Evolutionary conservation across 768 basidiomycete species (phyloP).

Genomic region (Hydnum rufescens): DNA sequence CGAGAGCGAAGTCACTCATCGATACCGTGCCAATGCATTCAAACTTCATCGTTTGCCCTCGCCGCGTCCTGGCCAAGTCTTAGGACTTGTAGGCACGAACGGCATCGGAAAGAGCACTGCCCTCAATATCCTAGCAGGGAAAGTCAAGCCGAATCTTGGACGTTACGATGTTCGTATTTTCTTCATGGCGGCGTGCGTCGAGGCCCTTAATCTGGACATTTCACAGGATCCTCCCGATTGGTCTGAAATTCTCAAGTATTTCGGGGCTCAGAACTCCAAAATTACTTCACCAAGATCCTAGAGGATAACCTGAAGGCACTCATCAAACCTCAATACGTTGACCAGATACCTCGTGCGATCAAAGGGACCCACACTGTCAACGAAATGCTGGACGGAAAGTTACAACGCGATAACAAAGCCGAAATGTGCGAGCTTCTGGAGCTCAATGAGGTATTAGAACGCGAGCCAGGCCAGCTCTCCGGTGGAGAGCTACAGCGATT

Average conservation of each 20-base stretch:
- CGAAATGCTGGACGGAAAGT: conserved; percentile 82
- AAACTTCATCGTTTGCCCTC: conserved; percentile 96
- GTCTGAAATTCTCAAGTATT: conserved; percentile 96
- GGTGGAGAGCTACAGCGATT: conserved; percentile 97
- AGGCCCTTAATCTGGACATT: conserved; percentile 4
- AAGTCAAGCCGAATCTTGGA: conserved; percentile 93
- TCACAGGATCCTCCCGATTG: conserved; percentile 89
- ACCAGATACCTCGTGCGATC: conserved; percentile 93
- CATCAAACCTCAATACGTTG: conserved; percentile 99
- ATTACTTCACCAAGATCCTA: conserved; percentile 97
- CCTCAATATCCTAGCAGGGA: conserved; percentile 88
- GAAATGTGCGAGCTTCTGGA: conserved; percentile 73
- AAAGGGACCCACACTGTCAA: conserved; percentile 73
- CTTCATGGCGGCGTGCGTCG: neutral
- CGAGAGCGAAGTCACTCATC: conserved; percentile 88
- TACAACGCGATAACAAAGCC: conserved; percentile 77
- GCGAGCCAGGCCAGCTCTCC: conserved; percentile 70
- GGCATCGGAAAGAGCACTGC: conserved; percentile 99
- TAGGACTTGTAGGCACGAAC: conserved; percentile 97
- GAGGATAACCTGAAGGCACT: conserved; percentile 97
- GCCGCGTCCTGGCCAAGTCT: conserved; percentile 89
- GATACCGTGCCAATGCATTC: conserved; percentile 96
- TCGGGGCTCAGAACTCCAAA: conserved; percentile 95
- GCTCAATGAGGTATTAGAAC: conserved; percentile 63
- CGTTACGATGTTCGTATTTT: conserved; percentile 62